Base-by-base conservation (phyloP, 768 basidiomycete genomes). In the Mycena venus region DNA sequence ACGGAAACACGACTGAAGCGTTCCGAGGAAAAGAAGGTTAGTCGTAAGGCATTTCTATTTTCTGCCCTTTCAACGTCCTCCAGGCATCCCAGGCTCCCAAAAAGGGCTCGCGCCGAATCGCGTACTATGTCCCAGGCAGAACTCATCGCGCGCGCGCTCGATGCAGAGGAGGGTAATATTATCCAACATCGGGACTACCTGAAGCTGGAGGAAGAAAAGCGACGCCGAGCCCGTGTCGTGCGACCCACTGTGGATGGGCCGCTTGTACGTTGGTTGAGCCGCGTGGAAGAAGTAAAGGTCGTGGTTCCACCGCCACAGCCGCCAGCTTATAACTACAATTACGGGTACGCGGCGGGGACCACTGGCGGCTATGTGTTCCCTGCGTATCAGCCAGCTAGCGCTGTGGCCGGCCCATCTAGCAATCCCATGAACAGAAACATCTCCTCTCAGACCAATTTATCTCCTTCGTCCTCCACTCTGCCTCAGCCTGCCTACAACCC, bases 111-210 rank as follows among this genome's bases (percentile, higher is more conserved):
- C 78, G 81, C 82, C 3, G 86, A 86, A 66, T 86, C 84, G 27
- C 91, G 87, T 34, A 81, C 85, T 7, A 89, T 87, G 53, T 95
- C 95, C 0, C 96, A 97, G 78, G 93, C 90, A n/a, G 94, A 97
- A 78, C 89, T 97, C 10, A 93, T 97, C 69, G 91, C 91, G 2
- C 90, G 90, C 9, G 96, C 96, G 0, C 89, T 97, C 21, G 94
- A 96, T 78, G 95, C 92, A 64, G 96, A 97, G 82, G 96, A 96
- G 82, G 92, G 93, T 0, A 97, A 97, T 80, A 91, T 93, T 25
- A 87, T 88, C 7, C 92, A 95, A 58, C 94, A 97, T 75, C 87
- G 90, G 40, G 90, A 96, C 77, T 97, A 96, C 79, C 90, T 97
- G 32, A 89, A 88, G 61, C 83, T 91, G 2, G 96, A 97, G 77